phyloP scores from a whole-genome alignment of 352 stramenopile species.

The Globisporangium ultimum region DNA sequence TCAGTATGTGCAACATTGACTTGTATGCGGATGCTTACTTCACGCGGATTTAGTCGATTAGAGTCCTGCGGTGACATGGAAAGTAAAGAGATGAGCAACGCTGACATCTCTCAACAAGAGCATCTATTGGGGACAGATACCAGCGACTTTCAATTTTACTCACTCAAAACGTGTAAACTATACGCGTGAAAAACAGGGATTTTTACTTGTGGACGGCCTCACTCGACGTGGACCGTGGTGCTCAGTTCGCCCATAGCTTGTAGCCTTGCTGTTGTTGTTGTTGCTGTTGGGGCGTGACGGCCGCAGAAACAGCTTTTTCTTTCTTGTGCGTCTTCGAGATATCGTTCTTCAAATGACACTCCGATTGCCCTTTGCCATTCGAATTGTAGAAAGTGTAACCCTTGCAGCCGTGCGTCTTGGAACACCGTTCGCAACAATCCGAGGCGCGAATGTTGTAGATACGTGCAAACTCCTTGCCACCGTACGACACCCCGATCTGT shows the following conservation, averaged over 20 bases:
- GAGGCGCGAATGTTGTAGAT: slow-evolving; percentile 7
- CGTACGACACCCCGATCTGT: slow-evolving; percentile 4
- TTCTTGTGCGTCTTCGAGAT: slow-evolving; percentile 7
- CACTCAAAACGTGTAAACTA: no score
- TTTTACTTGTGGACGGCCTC: no score
- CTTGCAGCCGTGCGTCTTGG: slow-evolving; percentile 13
- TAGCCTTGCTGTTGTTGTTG: slow-evolving; percentile 7
- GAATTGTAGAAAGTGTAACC: slow-evolving; percentile 15
- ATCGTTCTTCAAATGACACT: slow-evolving; percentile 15
- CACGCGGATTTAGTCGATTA: no score
- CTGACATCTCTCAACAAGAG: no score
- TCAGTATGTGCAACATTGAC: no score
- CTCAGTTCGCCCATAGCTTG: neutral
- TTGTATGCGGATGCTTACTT: no score
- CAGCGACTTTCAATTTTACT: no score
- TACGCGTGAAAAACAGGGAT: no score
- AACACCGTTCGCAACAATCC: slow-evolving; percentile 12
- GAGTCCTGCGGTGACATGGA: no score
- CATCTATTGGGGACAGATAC: no score
- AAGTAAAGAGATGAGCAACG: no score
- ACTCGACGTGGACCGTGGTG: neutral
- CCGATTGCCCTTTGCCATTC: slow-evolving; percentile 2
- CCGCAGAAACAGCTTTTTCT: neutral
- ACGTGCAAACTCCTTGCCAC: slow-evolving; percentile 4
- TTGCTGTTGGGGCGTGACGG: slow-evolving; percentile 5